These are phyloP conservation scores for Debaryomycetaceae sp. DNA, from an alignment of 1,139 yeast species.

Conservation along the genomic window DNA sequence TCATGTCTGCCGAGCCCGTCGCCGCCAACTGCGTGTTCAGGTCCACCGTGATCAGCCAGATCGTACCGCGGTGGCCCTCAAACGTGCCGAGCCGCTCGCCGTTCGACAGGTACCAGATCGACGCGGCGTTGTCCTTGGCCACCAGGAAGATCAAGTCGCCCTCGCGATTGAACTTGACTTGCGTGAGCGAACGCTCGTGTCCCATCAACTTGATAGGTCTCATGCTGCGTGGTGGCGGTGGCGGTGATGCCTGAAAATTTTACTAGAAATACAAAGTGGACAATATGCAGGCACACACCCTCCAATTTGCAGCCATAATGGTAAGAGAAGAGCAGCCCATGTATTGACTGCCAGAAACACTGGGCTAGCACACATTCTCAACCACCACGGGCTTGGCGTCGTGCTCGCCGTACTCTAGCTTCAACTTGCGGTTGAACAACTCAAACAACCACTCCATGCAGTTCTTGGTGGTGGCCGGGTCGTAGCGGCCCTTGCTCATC, in stretches of 20 bases:
- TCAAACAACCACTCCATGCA: slow-evolving; percentile 69
- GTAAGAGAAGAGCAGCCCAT: too few relatives aligned
- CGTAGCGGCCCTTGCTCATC: slow-evolving; percentile 71
- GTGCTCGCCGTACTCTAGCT: slow-evolving; percentile 61
- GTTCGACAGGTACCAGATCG: slow-evolving; percentile 90
- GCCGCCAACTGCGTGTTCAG: slow-evolving; percentile 60
- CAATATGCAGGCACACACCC: too few relatives aligned
- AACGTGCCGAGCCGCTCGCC: slow-evolving; percentile 97
- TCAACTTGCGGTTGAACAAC: slow-evolving; percentile 64
- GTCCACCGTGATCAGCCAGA: slow-evolving; percentile 92
- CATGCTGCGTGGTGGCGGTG: slow-evolving; percentile 19
- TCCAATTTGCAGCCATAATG: too few relatives aligned
- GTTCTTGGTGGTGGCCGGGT: slow-evolving; percentile 66
- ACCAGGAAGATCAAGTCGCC: slow-evolving; percentile 93
- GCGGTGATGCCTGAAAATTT: not conserved
- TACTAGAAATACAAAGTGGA: too few relatives aligned
- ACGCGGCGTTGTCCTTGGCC: slow-evolving; percentile 84
- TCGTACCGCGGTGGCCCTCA: slow-evolving; percentile 83
- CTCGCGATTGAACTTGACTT: slow-evolving; percentile 89
- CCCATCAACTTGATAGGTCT: slow-evolving; percentile 63
- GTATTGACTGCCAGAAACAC: too few relatives aligned
- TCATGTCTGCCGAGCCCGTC: slow-evolving; percentile 91
- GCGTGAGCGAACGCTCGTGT: slow-evolving; percentile 84
- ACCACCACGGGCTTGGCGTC: slow-evolving; percentile 46
- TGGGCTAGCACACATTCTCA: slow-evolving; percentile 67